Evolutionary conservation across 352 stramenopile species (phyloP).

Genomic region (Thraustochytrium striatum): DNA sequence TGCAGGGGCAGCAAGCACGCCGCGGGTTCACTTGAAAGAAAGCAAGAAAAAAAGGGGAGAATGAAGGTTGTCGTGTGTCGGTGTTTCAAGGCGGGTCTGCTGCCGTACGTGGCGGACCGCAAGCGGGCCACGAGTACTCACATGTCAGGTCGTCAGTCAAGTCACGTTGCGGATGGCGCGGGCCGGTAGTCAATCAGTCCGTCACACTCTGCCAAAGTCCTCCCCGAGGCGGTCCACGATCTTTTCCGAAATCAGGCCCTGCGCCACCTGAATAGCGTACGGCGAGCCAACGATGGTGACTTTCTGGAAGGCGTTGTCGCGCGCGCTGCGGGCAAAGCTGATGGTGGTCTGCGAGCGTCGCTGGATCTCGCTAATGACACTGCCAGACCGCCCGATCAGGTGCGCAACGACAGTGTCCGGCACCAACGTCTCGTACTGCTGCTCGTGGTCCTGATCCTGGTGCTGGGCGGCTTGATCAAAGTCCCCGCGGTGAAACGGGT

Average conservation of each 20-base stretch:
- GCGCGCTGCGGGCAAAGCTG: conserved; percentile 18
- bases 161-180: too few species aligned
- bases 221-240: conserved; percentile 37
- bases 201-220: conserved; percentile 22
- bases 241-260: conserved; percentile 35
- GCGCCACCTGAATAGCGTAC: conserved; percentile 35
- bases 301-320: conserved; percentile 1
- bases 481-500: too few species aligned
- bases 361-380: conserved; percentile 29
- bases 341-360: conserved; percentile 11
- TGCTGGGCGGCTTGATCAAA: too few species aligned
- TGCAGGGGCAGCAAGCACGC: too few species aligned
- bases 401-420: conserved; percentile 13
- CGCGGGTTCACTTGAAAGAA: too few species aligned
- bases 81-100: too few species aligned
- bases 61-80: too few species aligned
- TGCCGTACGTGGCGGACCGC: too few species aligned
- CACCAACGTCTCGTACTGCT: conserved; percentile 27
- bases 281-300: conserved; percentile 39
- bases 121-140: too few species aligned
- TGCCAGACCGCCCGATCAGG: conserved; percentile 16
- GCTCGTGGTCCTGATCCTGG: background rate
- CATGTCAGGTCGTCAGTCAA: too few species aligned
- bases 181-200: too few species aligned
- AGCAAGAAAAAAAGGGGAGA: too few species aligned